A percentile compares a stretch with the other conserved stretches of the same genome.
Evolutionary conservation across 1,284 basidiomycete species (phyloP).

Genomic region (Pascua sp.): DNA sequence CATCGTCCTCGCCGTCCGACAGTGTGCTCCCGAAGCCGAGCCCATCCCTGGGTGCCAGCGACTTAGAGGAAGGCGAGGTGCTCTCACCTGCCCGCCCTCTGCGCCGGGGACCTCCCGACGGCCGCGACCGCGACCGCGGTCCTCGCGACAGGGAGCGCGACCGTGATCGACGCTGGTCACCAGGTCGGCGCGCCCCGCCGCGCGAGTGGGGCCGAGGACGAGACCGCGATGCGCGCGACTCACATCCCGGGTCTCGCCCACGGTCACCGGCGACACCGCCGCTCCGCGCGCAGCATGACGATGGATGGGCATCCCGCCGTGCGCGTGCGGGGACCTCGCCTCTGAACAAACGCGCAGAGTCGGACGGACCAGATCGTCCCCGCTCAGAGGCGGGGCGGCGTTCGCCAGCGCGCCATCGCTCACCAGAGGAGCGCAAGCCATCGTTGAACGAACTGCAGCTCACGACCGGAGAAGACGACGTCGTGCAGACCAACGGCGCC

Average conservation of each 20-base stretch:
- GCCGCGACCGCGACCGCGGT: conserved; percentile 10
- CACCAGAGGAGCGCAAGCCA: conserved; percentile 3
- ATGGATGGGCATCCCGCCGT: conserved; percentile 11
- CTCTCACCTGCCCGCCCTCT: conserved; percentile 33
- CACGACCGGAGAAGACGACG: not conserved
- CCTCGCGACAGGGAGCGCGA: conserved; percentile 9
- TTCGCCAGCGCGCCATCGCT: conserved; percentile 1
- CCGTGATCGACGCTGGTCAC: conserved; percentile 4
- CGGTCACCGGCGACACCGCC: not conserved
- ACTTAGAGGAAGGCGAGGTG: conserved; percentile 46
- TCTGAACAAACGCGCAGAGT: not conserved
- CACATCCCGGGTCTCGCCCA: too few relatives aligned
- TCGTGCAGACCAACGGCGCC: not conserved
- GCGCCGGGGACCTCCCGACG: conserved; percentile 15
- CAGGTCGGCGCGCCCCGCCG: not conserved
- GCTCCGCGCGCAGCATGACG: conserved; percentile 3
- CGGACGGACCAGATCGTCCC: not conserved
- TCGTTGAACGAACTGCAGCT: conserved; percentile 2
- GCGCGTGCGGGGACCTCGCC: conserved; percentile 4
- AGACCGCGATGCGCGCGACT: not conserved
- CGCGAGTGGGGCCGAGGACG: conserved; percentile 14
- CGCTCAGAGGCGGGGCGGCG: conserved; percentile 1
- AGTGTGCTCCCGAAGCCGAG: not conserved
- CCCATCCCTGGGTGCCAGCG: conserved; percentile 11
- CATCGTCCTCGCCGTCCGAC: not conserved